A percentile compares a stretch with the other conserved stretches of the same genome.
phyloP scores from a whole-genome alignment of 306 rosid genomes.

The Acacia confusa region DNA sequence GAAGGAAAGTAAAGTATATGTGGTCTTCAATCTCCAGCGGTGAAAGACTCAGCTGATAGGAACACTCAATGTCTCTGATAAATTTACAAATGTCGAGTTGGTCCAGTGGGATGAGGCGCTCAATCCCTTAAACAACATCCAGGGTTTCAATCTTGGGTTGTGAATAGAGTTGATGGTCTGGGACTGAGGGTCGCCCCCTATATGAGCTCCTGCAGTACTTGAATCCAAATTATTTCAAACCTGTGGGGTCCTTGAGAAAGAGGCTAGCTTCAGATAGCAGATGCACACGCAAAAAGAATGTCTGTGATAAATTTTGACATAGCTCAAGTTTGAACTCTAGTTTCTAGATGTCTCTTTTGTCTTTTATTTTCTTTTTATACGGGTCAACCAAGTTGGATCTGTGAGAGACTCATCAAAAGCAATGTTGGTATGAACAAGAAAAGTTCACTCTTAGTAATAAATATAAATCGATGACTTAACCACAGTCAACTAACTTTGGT shows the following conservation, averaged over 20 bases:
- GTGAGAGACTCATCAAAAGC: neutral
- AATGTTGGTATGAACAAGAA: neutral
- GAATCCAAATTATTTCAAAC: too few relatives aligned
- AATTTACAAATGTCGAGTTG: too few relatives aligned
- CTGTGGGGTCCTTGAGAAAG: too few relatives aligned
- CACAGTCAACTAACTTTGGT: neutral
- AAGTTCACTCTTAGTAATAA: neutral
- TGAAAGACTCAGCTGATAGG: neutral
- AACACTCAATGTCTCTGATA: neutral
- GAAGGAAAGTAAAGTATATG: neutral
- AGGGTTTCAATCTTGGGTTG: too few relatives aligned
- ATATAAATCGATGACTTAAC: neutral
- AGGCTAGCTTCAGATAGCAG: too few relatives aligned
- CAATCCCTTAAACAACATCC: too few relatives aligned
- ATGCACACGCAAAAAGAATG: neutral
- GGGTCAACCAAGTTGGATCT: conserved; percentile 24
- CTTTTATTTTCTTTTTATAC: neutral
- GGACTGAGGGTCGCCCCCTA: too few relatives aligned
- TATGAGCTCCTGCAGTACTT: too few relatives aligned
- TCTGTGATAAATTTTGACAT: neutral
- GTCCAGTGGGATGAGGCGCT: too few relatives aligned
- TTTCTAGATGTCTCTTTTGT: neutral
- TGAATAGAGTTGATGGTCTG: too few relatives aligned
- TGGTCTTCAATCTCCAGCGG: neutral
- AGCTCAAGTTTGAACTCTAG: neutral